Evolutionary conservation across 78 protist genomes (phyloP).

Genomic region (Cavenderia fasciculata): DNA sequence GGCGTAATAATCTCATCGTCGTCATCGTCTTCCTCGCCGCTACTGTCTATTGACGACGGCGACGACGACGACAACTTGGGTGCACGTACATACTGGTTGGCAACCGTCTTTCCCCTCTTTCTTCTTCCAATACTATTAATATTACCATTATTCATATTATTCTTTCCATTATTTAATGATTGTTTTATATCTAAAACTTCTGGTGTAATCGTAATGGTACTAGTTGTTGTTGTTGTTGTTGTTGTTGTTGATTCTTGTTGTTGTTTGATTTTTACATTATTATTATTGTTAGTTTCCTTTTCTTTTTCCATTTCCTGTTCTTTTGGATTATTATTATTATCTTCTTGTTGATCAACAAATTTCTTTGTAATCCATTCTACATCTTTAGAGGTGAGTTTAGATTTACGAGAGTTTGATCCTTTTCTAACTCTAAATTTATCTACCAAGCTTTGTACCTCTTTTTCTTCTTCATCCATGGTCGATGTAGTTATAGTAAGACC

Average conservation of each 20-base stretch:
- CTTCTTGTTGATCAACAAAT: neutral
- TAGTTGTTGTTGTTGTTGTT: neutral
- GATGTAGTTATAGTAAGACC: neutral
- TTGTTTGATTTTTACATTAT: neutral
- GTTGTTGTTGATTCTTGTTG: neutral
- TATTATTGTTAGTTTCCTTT: neutral
- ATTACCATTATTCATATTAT: neutral
- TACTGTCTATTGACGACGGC: neutral
- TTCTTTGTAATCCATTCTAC: slow-evolving; percentile 53
- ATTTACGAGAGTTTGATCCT: slow-evolving; percentile 8
- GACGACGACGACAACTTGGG: neutral
- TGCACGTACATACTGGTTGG: no score
- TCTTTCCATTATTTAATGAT: neutral
- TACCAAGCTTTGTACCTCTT: neutral
- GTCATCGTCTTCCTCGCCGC: slow-evolving; percentile 9
- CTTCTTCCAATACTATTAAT: neutral
- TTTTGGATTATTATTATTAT: neutral
- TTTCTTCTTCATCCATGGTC: slow-evolving; percentile 4
- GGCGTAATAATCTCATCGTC: neutral
- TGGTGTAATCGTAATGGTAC: neutral
- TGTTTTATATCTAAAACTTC: neutral
- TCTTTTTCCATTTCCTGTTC: neutral
- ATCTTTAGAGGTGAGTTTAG: slow-evolving; percentile 34
- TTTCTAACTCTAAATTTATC: slow-evolving; percentile 1
- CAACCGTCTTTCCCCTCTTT: no score